These are phyloP conservation scores for Podospora fimiseda DNA, from an alignment of 495 filamentous ascomycete species.

Conservation along the genomic window DNA sequence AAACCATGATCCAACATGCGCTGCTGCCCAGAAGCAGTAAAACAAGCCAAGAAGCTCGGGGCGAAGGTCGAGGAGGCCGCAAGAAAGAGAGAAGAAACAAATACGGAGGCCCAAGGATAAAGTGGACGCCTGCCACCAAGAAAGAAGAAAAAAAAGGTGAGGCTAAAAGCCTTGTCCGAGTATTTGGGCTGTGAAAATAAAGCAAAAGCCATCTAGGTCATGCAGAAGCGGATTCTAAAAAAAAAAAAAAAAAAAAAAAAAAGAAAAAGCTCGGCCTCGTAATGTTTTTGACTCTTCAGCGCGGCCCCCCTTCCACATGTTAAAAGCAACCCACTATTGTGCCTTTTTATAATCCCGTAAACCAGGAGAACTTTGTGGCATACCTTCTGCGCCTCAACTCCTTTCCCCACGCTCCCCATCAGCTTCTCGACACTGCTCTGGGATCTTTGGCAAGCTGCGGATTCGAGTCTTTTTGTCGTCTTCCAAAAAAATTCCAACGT, in stretches of 20 bases:
- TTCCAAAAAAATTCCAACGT: slow-evolving; percentile 5
- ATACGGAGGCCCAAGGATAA: slow-evolving; percentile 18
- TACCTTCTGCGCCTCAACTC: slow-evolving; percentile 4
- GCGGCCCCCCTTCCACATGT: slow-evolving; percentile 12
- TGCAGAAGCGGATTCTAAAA: slow-evolving; percentile 45
- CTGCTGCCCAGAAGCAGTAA: slow-evolving; percentile 10
- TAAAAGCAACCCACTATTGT: slow-evolving; percentile 19
- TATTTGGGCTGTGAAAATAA: slow-evolving; percentile 25
- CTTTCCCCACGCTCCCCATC: slow-evolving; percentile 6
- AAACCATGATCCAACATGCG: slow-evolving; percentile 15
- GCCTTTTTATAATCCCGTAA: slow-evolving; percentile 10
- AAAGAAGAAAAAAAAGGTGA: slow-evolving; percentile 18
- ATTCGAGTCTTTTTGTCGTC: slow-evolving; percentile 11
- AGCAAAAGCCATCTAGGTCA: slow-evolving; percentile 38
- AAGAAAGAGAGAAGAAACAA: slow-evolving; percentile 14
- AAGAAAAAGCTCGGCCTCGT: slow-evolving; percentile 29
- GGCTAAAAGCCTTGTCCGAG: slow-evolving; percentile 27
- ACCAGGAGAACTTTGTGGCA: slow-evolving; percentile 12
- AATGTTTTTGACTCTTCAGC: slow-evolving; percentile 15
- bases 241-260: slow-evolving; percentile 36
- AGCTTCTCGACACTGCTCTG: slow-evolving; percentile 15
- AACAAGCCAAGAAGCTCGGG: slow-evolving; percentile 22
- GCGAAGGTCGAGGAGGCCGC: slow-evolving; percentile 28
- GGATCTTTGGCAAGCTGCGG: slow-evolving; percentile 9
- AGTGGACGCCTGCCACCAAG: slow-evolving; percentile 37